Percentiles rank a stretch among this genome's conserved stretches.
Conservation (phyloP, 2,329 filamentous ascomycete species). For the Sporothrix curviconia region DNA sequence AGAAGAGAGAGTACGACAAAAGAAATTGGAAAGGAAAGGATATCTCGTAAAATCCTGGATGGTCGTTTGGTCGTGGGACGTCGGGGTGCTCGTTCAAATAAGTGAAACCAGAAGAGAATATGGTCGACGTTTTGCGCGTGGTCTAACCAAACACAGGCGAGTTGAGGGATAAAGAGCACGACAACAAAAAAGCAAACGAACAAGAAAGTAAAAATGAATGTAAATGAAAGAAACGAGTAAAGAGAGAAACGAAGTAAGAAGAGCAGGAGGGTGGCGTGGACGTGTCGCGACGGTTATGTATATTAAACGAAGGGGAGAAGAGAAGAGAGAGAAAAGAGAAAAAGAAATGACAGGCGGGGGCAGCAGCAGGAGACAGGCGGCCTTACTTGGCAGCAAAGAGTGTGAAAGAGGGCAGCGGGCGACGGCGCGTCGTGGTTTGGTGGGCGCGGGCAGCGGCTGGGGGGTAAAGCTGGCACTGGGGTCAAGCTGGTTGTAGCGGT, state of each 20-base stretch:
- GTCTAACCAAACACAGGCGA: background rate
- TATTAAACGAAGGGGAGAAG: constrained; percentile 3
- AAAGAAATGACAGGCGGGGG: background rate
- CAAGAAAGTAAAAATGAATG: background rate
- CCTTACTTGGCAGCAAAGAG: background rate
- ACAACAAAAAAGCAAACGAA: background rate
- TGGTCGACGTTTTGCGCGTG: background rate
- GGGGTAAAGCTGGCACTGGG: background rate
- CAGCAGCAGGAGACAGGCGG: background rate
- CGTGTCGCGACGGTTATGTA: constrained; percentile 9
- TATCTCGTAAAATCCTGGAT: background rate
- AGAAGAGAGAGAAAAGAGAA: background rate
- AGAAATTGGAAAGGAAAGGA: background rate
- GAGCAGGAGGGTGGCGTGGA: no score
- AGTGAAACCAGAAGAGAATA: background rate
- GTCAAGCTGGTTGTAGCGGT: constrained; percentile 2
- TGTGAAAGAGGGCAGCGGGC: background rate
- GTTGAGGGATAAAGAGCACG: background rate
- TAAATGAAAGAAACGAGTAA: constrained; percentile 4
- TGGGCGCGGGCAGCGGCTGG: constrained; percentile 12
- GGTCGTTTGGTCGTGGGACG: background rate
- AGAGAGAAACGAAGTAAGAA: constrained; percentile 4
- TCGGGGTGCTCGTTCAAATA: constrained; percentile 4
- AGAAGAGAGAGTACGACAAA: background rate
- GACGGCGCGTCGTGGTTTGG: constrained; percentile 18